A percentile compares a stretch with the other conserved stretches of the same genome.
Conservation (phyloP, 176 grass and related monocot genomes). For the Phragmites australis region DNA sequence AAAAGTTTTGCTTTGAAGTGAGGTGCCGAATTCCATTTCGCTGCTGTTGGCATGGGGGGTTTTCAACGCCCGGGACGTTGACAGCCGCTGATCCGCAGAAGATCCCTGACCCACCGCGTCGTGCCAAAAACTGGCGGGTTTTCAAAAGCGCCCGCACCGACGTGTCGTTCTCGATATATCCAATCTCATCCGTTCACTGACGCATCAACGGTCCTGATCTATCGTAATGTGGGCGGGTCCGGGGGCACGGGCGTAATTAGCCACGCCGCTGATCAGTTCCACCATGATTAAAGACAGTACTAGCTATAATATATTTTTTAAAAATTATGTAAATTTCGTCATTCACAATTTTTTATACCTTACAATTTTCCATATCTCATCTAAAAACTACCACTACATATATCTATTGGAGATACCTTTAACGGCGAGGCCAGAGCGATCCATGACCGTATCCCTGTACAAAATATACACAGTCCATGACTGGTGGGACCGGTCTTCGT, state of each 20-base stretch:
- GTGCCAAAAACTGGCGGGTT: neutral
- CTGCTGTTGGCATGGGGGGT: neutral
- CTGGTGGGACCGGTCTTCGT: accelerated
- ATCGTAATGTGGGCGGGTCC: too few relatives aligned
- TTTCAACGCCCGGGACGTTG: neutral
- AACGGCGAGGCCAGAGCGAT: too few relatives aligned
- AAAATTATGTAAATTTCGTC: too few relatives aligned
- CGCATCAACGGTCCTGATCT: neutral
- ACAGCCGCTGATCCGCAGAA: neutral
- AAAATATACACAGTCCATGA: too few relatives aligned
- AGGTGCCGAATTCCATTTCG: neutral
- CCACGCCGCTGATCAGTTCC: neutral
- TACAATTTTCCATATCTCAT: too few relatives aligned
- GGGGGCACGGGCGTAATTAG: neutral
- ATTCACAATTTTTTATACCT: too few relatives aligned
- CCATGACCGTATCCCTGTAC: too few relatives aligned
- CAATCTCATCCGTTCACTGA: neutral
- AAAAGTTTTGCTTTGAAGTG: neutral
- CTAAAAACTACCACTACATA: too few relatives aligned
- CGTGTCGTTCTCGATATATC: accelerated
- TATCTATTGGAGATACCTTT: too few relatives aligned
- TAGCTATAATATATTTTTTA: too few relatives aligned
- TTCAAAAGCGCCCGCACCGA: neutral
- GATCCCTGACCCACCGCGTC: neutral
- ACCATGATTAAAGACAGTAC: neutral